Evolutionary conservation across 192 early-diverging fungal genomes (phyloP).

Genomic region (Phlyctochytrium bullatum): DNA sequence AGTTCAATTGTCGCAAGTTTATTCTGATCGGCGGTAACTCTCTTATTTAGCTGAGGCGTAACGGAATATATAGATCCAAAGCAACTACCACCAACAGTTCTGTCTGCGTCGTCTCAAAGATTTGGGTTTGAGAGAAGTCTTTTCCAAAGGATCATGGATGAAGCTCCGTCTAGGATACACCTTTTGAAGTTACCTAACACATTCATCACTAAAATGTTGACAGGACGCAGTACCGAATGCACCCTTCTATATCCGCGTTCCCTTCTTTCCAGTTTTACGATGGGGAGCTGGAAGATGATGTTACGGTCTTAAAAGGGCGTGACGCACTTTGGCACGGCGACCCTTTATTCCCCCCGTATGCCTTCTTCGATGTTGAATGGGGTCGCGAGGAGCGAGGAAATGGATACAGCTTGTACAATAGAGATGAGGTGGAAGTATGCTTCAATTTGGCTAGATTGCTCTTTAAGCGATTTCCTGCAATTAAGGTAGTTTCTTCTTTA

Average conservation of each 20-base stretch:
- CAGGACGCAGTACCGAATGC: conserved; percentile 93
- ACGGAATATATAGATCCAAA: conserved; percentile 66
- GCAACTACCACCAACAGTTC: conserved; percentile 89
- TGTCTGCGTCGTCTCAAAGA: conserved; percentile 66
- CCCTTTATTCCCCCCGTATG: conserved; percentile 66
- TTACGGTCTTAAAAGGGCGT: conserved; percentile 59
- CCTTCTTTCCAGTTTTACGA: conserved; percentile 81
- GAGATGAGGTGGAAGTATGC: conserved; percentile 73
- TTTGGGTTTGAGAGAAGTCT: conserved; percentile 82
- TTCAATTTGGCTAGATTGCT: conserved; percentile 67
- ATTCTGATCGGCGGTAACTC: conserved; percentile 80
- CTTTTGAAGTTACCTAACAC: neutral
- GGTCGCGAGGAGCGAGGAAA: conserved; percentile 58
- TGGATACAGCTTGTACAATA: conserved; percentile 75
- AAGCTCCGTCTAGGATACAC: neutral
- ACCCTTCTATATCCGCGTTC: conserved; percentile 83
- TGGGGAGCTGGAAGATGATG: conserved; percentile 70
- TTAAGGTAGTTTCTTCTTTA: conserved; percentile 42
- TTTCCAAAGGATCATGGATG: conserved; percentile 86
- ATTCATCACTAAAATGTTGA: neutral
- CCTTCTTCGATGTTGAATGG: conserved; percentile 69
- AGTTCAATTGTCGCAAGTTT: conserved; percentile 74
- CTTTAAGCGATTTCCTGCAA: conserved; percentile 49
- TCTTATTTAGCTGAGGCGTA: conserved; percentile 14
- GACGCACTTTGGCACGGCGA: conserved; percentile 72